phyloP scores from a whole-genome alignment of 345 rosid species.

The Sisymbrium altissimum region DNA sequence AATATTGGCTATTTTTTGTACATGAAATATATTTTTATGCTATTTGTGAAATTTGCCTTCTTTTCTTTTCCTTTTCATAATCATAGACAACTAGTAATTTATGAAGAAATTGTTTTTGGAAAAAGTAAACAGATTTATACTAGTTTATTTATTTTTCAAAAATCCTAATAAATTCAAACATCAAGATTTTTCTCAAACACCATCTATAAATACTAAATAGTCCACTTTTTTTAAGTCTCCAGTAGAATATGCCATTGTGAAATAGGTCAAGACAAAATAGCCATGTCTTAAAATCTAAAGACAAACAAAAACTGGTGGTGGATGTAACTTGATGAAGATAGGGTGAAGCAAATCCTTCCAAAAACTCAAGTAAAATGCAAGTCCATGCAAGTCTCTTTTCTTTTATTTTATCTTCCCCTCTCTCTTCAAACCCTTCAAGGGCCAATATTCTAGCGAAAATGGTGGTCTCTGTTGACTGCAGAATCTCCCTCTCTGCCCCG shows the following conservation, averaged over 20 bases:
- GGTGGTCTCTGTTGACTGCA: constrained; percentile 61
- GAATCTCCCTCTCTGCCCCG: constrained; percentile 54
- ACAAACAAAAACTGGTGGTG: constrained; percentile 52
- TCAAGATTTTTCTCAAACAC: not conserved
- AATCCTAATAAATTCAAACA: not conserved
- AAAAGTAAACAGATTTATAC: not conserved
- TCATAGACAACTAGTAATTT: not conserved
- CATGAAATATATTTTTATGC: not conserved
- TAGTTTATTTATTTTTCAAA: not conserved
- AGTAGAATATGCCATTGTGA: constrained; percentile 27
- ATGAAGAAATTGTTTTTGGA: not conserved
- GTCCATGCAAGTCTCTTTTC: constrained; percentile 23
- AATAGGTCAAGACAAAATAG: constrained; percentile 26
- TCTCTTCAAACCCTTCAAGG: constrained; percentile 12
- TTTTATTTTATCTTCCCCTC: not conserved
- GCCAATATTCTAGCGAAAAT: constrained; percentile 27
- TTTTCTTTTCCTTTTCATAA: too few relatives aligned
- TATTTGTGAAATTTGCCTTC: not conserved
- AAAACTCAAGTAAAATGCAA: constrained; percentile 41
- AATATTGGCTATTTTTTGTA: too few relatives aligned
- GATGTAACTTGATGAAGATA: constrained; percentile 63
- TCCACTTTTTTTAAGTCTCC: not conserved
- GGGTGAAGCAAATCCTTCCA: constrained; percentile 47
- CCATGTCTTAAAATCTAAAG: constrained; percentile 8
- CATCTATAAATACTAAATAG: not conserved